These are phyloP conservation scores for Mycena kentingensis DNA, from an alignment of 768 basidiomycete species.

Conservation along the genomic window DNA sequence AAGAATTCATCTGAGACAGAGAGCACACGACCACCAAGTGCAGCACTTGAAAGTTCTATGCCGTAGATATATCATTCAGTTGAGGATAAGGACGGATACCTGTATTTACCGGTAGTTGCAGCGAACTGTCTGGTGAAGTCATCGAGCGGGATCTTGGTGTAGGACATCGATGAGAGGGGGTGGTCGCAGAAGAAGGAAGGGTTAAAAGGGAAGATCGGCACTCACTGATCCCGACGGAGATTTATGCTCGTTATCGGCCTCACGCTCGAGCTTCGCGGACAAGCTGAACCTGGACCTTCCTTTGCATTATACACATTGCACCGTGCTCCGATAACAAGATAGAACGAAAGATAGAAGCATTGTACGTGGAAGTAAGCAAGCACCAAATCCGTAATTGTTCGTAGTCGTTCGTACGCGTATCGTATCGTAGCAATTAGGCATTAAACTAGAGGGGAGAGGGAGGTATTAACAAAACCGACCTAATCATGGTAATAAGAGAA, in stretches of 20 bases:
- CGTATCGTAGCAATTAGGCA: too few species aligned
- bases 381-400: too few species aligned
- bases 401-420: too few species aligned
- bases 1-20: conserved; percentile 96
- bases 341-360: conserved; percentile 1
- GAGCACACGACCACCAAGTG: conserved; percentile 74
- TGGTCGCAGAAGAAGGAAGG: too few species aligned
- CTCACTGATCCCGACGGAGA: too few species aligned
- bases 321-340: too few species aligned
- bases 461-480: not conserved
- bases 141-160: conserved; percentile 46
- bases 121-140: conserved; percentile 51
- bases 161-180: conserved; percentile 43
- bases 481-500: conserved; percentile 19
- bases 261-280: too few species aligned
- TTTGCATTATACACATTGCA: too few species aligned
- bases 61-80: not conserved
- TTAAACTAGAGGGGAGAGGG: conserved; percentile 4
- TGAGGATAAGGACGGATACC: too few species aligned
- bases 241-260: too few species aligned
- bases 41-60: conserved; percentile 85
- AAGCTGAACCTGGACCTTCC: too few species aligned
- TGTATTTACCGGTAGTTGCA: conserved; percentile 58
- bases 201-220: too few species aligned
- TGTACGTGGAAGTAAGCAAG: not conserved